Base-by-base conservation (phyloP, 495 filamentous ascomycete genomes). In the Glutinoglossum americanum region DNA sequence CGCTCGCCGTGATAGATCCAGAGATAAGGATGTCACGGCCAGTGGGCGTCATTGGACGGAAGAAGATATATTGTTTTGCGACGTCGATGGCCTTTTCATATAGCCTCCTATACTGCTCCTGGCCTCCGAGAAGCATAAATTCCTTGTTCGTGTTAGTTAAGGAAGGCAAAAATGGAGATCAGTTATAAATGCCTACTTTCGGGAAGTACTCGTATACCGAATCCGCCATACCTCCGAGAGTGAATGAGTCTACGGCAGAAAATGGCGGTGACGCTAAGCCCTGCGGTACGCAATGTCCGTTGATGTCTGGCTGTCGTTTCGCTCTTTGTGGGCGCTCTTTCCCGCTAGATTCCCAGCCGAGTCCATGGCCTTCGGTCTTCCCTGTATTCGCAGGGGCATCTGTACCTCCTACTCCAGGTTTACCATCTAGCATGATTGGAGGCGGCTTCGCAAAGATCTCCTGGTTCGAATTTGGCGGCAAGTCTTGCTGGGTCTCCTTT, bases 151-250 rank as follows among this genome's bases (percentile, higher is more conserved):
- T 26, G 25, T 28, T 5, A 56, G 27, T 35, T 27, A 30, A 2
- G 19, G 51, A 57, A 25, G 13, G 37, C 26, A 23, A 0, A 17
- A 0, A 19, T 0, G 11, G 23, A 19, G 3, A 47, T 26, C 62
- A 76, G 67, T 44, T 72, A 71, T 60, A 75, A 72, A 62, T 10
- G 71, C 64, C 64, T 45, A 73, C 79, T 65, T 98, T 98, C 26
- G 93, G 84, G 55, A 98, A 75, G 66, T 98, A 98, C 66, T 98
- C 92, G 66, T 96, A 97, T 1, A 86, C 81, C 17, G 87, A 94
- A 66, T 97, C 92, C 57, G 89, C 83, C 68, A 80, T 79, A 57
- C 83, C 88, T 48, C 88, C 93, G 66, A 97, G 76, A 0, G 80
- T 83, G 63, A 82, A 97, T 41, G 73, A 70, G n/a, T 75, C 70